Conservation (phyloP, 306 rosid genomes). For the Pyrus pyrifolia region DNA sequence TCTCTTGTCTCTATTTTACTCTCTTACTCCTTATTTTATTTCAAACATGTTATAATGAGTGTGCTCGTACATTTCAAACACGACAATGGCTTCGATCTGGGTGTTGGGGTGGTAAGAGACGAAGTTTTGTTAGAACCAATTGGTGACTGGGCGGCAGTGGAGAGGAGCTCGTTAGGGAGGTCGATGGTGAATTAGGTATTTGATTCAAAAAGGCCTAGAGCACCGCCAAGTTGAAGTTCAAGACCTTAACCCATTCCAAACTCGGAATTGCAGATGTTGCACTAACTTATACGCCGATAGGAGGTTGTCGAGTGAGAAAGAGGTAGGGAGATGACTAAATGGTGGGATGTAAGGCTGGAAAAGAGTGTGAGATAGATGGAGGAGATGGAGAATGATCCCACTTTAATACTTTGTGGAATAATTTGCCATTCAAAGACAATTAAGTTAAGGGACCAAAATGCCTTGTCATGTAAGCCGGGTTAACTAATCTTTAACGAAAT, state of each 20-base stretch:
- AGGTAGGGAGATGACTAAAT: neutral
- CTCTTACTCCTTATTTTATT: neutral
- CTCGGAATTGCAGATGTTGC: conserved; percentile 53
- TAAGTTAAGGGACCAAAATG: too few species aligned
- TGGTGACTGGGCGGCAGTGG: conserved; percentile 40
- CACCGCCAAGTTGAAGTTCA: conserved; percentile 76
- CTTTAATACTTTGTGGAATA: too few species aligned
- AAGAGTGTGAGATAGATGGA: too few species aligned
- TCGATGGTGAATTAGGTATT: conserved; percentile 73
- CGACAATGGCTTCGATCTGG: conserved; percentile 84
- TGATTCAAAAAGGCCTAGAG: conserved; percentile 57
- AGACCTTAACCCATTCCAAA: conserved; percentile 57
- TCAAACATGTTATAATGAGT: too few species aligned
- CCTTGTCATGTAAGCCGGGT: too few species aligned
- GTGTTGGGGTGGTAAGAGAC: conserved; percentile 62
- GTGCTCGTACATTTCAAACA: neutral
- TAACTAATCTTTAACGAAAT: too few species aligned
- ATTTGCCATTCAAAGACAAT: too few species aligned
- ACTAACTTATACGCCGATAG: conserved; percentile 64
- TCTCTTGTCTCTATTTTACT: neutral
- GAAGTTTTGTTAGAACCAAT: conserved; percentile 29
- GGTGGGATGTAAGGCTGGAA: too few species aligned
- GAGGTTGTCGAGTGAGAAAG: conserved; percentile 37
- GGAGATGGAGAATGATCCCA: too few species aligned
- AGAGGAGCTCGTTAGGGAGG: conserved; percentile 72